Evolutionary conservation across 108 stramenopile genomes (phyloP).

Genomic region (Hondaea fermentalgiana): DNA sequence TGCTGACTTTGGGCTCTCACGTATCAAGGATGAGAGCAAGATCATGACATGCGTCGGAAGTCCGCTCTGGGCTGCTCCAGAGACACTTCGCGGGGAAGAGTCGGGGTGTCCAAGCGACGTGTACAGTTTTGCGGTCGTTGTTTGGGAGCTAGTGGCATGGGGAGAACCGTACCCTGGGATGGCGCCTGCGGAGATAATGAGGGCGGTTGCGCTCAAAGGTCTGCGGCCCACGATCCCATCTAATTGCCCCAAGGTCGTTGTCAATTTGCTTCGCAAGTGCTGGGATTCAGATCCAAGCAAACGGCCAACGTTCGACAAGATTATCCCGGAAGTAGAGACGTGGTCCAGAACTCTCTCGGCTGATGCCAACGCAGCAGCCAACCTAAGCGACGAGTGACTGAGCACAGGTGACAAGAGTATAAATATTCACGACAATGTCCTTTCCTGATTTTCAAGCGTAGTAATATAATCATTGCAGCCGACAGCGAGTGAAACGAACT

Average conservation of each 20-base stretch:
- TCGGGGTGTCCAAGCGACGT: slow-evolving; percentile 11
- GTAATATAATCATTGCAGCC: background rate
- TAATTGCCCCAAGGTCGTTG: background rate
- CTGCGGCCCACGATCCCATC: background rate
- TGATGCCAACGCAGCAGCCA: background rate
- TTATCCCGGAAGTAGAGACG: background rate
- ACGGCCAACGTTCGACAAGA: background rate
- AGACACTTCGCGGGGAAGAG: background rate
- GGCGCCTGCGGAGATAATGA: background rate
- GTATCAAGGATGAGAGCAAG: slow-evolving; percentile 30
- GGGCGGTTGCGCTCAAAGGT: background rate
- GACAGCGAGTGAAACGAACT: background rate
- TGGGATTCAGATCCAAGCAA: background rate
- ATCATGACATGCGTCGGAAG: slow-evolving; percentile 44
- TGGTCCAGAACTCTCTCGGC: background rate
- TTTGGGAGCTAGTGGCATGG: slow-evolving; percentile 40
- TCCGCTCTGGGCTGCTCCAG: background rate
- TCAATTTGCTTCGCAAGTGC: background rate
- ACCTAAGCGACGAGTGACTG: background rate
- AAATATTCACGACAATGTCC: background rate
- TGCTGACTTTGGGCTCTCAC: slow-evolving; percentile 78
- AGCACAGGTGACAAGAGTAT: background rate
- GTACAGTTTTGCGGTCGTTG: slow-evolving; percentile 38
- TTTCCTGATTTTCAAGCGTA: background rate
- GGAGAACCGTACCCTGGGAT: slow-evolving; percentile 34